Evolutionary conservation across 495 filamentous ascomycete genomes (phyloP).

Genomic region (Penicillium bovifimosum): DNA sequence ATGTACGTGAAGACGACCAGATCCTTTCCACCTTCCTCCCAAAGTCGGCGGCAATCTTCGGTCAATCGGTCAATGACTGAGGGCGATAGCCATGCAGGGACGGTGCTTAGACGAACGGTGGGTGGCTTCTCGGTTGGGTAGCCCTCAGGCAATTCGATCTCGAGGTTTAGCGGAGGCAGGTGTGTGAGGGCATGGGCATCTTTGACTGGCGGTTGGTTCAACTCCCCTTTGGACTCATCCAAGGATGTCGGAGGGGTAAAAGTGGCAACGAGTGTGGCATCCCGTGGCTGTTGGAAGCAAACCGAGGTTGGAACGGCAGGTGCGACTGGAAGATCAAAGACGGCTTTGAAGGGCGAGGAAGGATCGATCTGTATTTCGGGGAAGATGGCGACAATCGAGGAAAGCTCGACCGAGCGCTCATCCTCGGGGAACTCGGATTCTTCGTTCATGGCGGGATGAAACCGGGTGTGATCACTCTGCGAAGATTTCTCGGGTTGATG

Average conservation of each 20-base stretch:
- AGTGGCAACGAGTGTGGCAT: constrained; percentile 31
- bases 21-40: constrained; percentile 76
- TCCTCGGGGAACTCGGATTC: constrained; percentile 43
- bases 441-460: constrained; percentile 24
- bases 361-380: constrained; percentile 70
- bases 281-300: constrained; percentile 55
- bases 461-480: not conserved
- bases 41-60: constrained; percentile 56
- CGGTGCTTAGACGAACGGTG: constrained; percentile 55
- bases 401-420: constrained; percentile 73
- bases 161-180: constrained; percentile 67
- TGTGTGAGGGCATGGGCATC: constrained; percentile 65
- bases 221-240: constrained; percentile 28
- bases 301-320: constrained; percentile 64
- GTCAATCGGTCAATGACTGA: constrained; percentile 53
- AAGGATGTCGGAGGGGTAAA: constrained; percentile 45
- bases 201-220: constrained; percentile 13
- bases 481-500: not conserved
- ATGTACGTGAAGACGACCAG: constrained; percentile 82
- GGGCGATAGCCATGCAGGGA: constrained; percentile 65
- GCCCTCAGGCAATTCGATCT: constrained; percentile 62
- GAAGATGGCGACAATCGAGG: constrained; percentile 80
- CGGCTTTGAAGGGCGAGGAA: constrained; percentile 52
- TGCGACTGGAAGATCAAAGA: constrained; percentile 66
- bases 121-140: constrained; percentile 73